Base-by-base conservation (phyloP, 148 eudicot species). In the Rhododendron simsii region DNA sequence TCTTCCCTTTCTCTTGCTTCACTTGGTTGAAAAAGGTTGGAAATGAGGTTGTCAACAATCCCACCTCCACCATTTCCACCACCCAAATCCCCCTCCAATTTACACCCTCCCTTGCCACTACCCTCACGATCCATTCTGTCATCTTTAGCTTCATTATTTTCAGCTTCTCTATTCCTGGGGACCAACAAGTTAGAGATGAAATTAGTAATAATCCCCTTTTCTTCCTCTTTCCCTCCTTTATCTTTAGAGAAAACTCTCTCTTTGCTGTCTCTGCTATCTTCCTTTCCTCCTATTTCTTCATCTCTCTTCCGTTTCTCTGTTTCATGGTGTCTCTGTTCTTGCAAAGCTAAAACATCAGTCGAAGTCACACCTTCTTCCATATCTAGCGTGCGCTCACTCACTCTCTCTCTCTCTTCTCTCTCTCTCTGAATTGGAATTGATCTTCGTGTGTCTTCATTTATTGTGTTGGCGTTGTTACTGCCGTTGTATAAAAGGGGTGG, bases 31-130 rank as follows among this genome's bases (percentile, higher is more conserved):
- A 85, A 67, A 63, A 85, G 83, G 41, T 83, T 82, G 11, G 89
- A 85, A 28, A 88, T 86, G 81, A 83, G 65, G 81, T 80, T 80
- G 18, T 57, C 79, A 33, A 86, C 63, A 0, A 86, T 59, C 37
- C 90, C 88, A 20, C 90, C 88, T 59, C 67, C 88, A 15, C 85
- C 85, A 33, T 47, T 55, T 23, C 21, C 83, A 15, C 45, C 88
- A 12, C 71, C 74, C 51, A 39, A 1, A 61, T 41, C 84, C 45
- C 21, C 83, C 28, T 81, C 47, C 12, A 28, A 63, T 65, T n/a
- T 47, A 26, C 4, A 47, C 8, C 5, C 35, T 26, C 44, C 14
- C 3, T 14, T n/a, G 12, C 12, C 15, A 7, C 26, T 53, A 39
- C 18, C 53, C 3, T 28, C 73, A 71, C 6, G 6, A 20, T 15